Conservation (phyloP, 2,329 filamentous ascomycete species). For the Botryotinia globosa region DNA sequence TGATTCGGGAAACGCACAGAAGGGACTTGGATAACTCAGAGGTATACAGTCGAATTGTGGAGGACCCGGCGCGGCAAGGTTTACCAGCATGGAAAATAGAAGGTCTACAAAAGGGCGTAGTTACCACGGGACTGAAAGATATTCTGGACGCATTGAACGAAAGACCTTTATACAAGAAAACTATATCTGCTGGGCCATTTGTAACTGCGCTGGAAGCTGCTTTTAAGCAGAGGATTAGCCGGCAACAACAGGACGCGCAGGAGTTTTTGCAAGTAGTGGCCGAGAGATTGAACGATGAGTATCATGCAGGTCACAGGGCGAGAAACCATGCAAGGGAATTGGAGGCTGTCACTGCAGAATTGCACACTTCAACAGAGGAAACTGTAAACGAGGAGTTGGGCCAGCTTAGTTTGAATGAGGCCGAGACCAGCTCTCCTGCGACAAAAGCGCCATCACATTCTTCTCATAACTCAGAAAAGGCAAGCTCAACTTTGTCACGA, state of each 20-base stretch:
- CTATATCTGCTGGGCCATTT: slow-evolving; percentile 83
- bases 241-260: slow-evolving; percentile 95
- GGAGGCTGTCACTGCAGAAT: slow-evolving; percentile 12
- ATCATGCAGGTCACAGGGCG: slow-evolving; percentile 78
- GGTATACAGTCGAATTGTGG: slow-evolving; percentile 66
- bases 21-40: slow-evolving; percentile 74
- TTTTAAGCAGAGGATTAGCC: slow-evolving; percentile 85
- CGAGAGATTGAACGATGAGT: slow-evolving; percentile 90
- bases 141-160: slow-evolving; percentile 92
- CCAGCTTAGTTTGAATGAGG: slow-evolving; percentile 20
- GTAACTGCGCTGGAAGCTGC: slow-evolving; percentile 79
- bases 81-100: slow-evolving; percentile 60
- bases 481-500: slow-evolving; percentile 9
- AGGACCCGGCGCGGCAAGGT: slow-evolving; percentile 45
- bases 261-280: slow-evolving; percentile 94
- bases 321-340: slow-evolving; percentile 53
- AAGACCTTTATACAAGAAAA: slow-evolving; percentile 88
- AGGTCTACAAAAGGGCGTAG: slow-evolving; percentile 73
- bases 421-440: slow-evolving; percentile 7
- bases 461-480: slow-evolving; percentile 13
- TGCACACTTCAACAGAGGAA: slow-evolving; percentile 18
- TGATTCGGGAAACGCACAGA: slow-evolving; percentile 87
- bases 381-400: slow-evolving; percentile 18
- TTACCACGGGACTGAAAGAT: slow-evolving; percentile 85
- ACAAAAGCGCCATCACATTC: slow-evolving; percentile 5